Conservation (phyloP, 306 rosid genomes). For the Aeschynomene evenia region DNA sequence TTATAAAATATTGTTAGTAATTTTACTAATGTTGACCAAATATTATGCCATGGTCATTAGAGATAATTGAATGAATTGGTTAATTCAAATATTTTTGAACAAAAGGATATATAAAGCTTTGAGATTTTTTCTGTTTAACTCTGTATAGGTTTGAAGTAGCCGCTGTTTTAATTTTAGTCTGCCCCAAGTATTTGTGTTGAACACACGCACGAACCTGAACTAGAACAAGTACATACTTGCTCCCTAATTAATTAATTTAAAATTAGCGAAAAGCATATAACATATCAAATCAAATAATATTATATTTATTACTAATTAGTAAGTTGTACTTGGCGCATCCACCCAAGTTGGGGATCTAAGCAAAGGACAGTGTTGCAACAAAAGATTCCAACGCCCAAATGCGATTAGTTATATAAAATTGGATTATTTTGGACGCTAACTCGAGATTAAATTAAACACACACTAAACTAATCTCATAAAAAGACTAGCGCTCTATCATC, state of each 20-base stretch:
- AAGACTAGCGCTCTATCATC: slow-evolving; percentile 40
- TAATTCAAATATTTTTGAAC: neutral
- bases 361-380: slow-evolving; percentile 29
- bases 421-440: slow-evolving; percentile 43
- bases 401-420: slow-evolving; percentile 20
- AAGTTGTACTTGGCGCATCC: slow-evolving; percentile 39
- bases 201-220: slow-evolving; percentile 12
- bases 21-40: too few relatives aligned
- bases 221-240: slow-evolving; percentile 21
- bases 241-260: slow-evolving; percentile 19
- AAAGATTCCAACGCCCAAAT: slow-evolving; percentile 39
- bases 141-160: neutral
- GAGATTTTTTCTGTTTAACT: too few relatives aligned
- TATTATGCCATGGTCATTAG: too few relatives aligned
- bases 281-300: neutral
- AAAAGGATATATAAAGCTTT: neutral
- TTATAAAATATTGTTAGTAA: too few relatives aligned
- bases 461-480: neutral
- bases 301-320: too few relatives aligned
- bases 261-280: neutral
- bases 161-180: neutral
- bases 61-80: neutral
- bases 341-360: slow-evolving; percentile 32
- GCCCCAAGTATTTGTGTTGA: neutral
- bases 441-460: neutral